Evolutionary conservation across 2,329 filamentous ascomycete species (phyloP), one percentile per base, ranked within the genome.

Genomic region (Plenodomus biglobosus): DNA sequence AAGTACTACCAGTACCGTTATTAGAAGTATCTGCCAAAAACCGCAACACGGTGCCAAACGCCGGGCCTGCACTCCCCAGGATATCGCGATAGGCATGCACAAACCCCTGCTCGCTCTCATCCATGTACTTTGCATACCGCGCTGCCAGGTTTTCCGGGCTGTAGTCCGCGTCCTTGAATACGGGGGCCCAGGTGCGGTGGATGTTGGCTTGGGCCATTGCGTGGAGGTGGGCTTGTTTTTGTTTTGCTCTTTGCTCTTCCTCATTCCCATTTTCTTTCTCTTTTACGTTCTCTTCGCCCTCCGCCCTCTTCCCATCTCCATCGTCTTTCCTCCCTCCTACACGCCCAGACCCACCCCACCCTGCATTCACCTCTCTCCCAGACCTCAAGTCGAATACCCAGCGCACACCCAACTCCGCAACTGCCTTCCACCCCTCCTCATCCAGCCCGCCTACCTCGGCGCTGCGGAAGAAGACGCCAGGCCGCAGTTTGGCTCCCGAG

Each of bases 331-430:
- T n/a, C 19, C 10, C 8, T 8, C 56, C 60, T 0, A 56, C 50
- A 20, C 62, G 46, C 2, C 56, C 61, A 20, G 62, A 46, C 2
- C 56, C 61, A 0, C 46, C 48, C 61, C 61, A 66, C 1, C 58
- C 68, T 20, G 71, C 68, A 46, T 79, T 70, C 43, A 88, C 80
- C 72, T 89, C 85, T 16, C 75, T 73, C 16, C 72, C 69, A 20
- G 82, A 86, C 45, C 88, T 80, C 8, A 91, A 75, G 72, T 91
- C 87, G 66, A 85, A 91, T 42, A 88, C 79, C 53, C 79, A 76
- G 19, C 75, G 78, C 56, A 92, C 81, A n/a, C 80, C 79, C 44
- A 89, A 73, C 4, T 68, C 58, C 22, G 75, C 43, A 0, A 71
- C 16, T 10, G 49, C 24, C 2, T 42, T 34, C 62, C 68, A 70